A percentile compares a stretch with the other conserved stretches of the same genome.
Conservation (phyloP, 2,329 filamentous ascomycete genomes). For the Alternaria sp. region DNA sequence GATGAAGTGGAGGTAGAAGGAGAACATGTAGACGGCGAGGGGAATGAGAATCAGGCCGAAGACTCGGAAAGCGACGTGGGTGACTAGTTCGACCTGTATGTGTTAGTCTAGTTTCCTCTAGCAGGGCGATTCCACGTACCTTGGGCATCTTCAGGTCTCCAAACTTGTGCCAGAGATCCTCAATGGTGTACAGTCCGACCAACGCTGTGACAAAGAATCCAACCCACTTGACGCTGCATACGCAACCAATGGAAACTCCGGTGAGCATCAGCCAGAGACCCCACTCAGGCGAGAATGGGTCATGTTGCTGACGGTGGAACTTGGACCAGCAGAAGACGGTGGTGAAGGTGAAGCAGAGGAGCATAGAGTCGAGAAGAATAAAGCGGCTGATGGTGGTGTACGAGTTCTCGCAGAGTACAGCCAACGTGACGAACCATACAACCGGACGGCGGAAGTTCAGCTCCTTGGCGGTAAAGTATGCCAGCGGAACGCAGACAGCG, state of each 20-base stretch:
- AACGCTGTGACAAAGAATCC: constrained; percentile 94
- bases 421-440: constrained; percentile 93
- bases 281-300: constrained; percentile 91
- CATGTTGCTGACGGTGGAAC: constrained; percentile 86
- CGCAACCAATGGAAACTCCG: constrained; percentile 93
- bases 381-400: constrained; percentile 99
- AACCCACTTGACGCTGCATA: constrained; percentile 98
- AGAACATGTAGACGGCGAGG: constrained; percentile 90
- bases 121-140: constrained; percentile 51
- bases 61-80: constrained; percentile 80
- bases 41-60: constrained; percentile 89
- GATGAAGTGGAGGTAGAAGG: constrained; percentile 92
- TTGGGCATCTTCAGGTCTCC: constrained; percentile 91
- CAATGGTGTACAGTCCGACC: constrained; percentile 92
- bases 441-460: constrained; percentile 84
- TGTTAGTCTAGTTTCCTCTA: constrained; percentile 22
- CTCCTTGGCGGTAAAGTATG: constrained; percentile 93
- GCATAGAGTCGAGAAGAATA: constrained; percentile 97
- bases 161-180: constrained; percentile 98
- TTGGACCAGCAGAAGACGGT: constrained; percentile 97
- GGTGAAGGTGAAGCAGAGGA: constrained; percentile 97
- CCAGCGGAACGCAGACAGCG: constrained; percentile 87
- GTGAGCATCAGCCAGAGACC: constrained; percentile 93
- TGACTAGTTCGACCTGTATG: constrained; percentile 67
- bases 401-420: constrained; percentile 98